Conservation (phyloP, 805 yeast genomes). For the Hanseniaspora occidentalis region DNA sequence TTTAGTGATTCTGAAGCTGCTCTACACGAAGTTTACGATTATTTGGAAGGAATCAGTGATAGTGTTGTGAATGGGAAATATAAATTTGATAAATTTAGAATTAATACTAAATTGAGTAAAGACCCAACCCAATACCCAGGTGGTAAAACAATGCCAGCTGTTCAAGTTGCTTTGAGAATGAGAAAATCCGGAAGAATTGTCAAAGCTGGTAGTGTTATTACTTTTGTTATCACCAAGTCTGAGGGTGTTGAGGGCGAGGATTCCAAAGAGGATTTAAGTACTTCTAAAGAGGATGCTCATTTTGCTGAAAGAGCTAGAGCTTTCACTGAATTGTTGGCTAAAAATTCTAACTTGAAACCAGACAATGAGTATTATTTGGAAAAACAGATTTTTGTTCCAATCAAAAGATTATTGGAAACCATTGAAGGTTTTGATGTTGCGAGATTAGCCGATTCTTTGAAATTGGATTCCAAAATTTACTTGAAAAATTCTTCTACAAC, state of each 20-base stretch:
- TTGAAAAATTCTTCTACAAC: constrained; percentile 6
- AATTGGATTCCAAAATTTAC: constrained; percentile 60
- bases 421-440: constrained; percentile 79
- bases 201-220: constrained; percentile 80
- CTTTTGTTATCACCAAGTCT: constrained; percentile 58
- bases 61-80: constrained; percentile 51
- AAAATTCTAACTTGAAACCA: constrained; percentile 40
- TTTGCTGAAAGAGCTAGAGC: constrained; percentile 80
- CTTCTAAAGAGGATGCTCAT: constrained; percentile 1
- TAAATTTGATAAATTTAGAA: constrained; percentile 55
- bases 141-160: constrained; percentile 75
- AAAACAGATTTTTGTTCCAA: constrained; percentile 82
- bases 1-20: constrained; percentile 59
- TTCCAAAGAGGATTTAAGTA: background rate
- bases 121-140: constrained; percentile 78
- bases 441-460: constrained; percentile 64
- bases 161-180: constrained; percentile 78
- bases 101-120: constrained; percentile 80
- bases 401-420: constrained; percentile 73
- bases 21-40: constrained; percentile 54
- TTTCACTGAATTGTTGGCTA: constrained; percentile 54
- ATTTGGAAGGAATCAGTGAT: constrained; percentile 46
- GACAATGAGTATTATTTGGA: constrained; percentile 74
- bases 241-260: constrained; percentile 27
- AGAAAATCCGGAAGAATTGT: constrained; percentile 75